Conservation (phyloP, 1,284 basidiomycete genomes). For the Moesziomyces parantarcticus region DNA sequence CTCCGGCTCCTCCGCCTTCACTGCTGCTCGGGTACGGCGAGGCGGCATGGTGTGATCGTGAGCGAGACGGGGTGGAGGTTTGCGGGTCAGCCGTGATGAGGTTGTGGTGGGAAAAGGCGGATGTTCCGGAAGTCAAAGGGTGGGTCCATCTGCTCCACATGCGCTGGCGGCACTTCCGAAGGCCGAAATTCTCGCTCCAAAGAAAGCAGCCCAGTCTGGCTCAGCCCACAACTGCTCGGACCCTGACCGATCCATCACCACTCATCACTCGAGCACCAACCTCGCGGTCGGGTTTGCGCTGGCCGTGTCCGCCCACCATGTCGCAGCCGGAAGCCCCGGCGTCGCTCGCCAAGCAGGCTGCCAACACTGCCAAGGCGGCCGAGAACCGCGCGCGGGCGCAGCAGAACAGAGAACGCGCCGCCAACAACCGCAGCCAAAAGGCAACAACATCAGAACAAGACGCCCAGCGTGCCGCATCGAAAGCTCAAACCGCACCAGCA, state of each 20-base stretch:
- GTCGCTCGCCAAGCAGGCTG: slow-evolving; percentile 6
- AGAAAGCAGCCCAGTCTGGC: too few relatives aligned
- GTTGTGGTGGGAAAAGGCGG: neutral
- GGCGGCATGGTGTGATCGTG: slow-evolving; percentile 23
- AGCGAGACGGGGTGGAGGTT: too few relatives aligned
- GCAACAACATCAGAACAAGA: neutral
- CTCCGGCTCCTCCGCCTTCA: slow-evolving; percentile 10
- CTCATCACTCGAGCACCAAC: neutral
- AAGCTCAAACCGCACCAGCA: neutral
- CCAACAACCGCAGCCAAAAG: slow-evolving; percentile 14
- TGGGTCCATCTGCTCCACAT: slow-evolving; percentile 17
- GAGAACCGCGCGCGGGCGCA: slow-evolving; percentile 20
- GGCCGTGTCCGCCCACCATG: slow-evolving; percentile 5
- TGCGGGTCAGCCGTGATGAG: too few relatives aligned
- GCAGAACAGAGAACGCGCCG: slow-evolving; percentile 16
- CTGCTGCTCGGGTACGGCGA: slow-evolving; percentile 24
- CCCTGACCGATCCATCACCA: slow-evolving; percentile 15
- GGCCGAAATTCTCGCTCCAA: neutral
- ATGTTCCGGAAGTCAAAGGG: slow-evolving; percentile 8
- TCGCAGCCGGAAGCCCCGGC: slow-evolving; percentile 14
- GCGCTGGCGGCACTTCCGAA: slow-evolving; percentile 1
- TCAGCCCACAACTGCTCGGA: slow-evolving; percentile 2
- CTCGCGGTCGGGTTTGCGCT: neutral
- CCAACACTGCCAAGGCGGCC: slow-evolving; percentile 1
- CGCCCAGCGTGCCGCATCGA: neutral